phyloP scores from a whole-genome alignment of 129 eudicot genomes.

The Calendula officinalis region DNA sequence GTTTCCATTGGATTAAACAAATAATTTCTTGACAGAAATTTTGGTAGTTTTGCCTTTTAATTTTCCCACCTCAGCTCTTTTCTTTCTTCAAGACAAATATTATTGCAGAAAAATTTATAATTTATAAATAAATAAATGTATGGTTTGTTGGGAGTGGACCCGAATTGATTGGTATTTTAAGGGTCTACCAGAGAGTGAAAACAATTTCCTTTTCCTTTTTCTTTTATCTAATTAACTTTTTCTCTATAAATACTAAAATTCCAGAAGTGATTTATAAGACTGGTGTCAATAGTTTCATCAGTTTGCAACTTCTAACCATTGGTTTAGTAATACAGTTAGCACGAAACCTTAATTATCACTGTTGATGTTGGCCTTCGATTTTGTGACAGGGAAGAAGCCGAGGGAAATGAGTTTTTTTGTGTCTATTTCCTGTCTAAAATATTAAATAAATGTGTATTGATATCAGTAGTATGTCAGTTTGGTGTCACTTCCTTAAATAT shows the following conservation, averaged over 20 bases:
- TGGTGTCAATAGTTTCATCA: too few relatives aligned
- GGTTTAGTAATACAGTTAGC: too few relatives aligned
- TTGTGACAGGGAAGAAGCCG: too few relatives aligned
- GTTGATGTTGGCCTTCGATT: too few relatives aligned
- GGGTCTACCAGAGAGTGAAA: slow-evolving; percentile 30
- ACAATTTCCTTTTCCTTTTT: not conserved
- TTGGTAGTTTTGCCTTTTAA: slow-evolving; percentile 8
- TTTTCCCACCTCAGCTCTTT: slow-evolving; percentile 29
- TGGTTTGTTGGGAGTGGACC: slow-evolving; percentile 46
- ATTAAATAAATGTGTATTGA: too few relatives aligned
- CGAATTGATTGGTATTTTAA: slow-evolving; percentile 54
- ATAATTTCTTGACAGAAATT: slow-evolving; percentile 31
- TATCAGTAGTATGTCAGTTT: too few relatives aligned
- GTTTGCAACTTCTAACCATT: too few relatives aligned
- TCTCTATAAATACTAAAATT: not conserved
- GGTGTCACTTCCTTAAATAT: too few relatives aligned
- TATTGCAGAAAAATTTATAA: slow-evolving; percentile 13
- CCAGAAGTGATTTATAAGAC: not conserved
- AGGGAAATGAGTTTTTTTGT: too few relatives aligned
- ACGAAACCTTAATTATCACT: too few relatives aligned
- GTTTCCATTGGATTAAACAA: slow-evolving; percentile 26
- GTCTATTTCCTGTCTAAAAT: too few relatives aligned
- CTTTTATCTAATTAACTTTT: not conserved
- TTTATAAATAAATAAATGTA: slow-evolving; percentile 31
- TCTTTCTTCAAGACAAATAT: slow-evolving; percentile 21